These are phyloP conservation scores for Xylaria palmicola DNA, from an alignment of 495 filamentous ascomycete genomes.

Conservation along the genomic window DNA sequence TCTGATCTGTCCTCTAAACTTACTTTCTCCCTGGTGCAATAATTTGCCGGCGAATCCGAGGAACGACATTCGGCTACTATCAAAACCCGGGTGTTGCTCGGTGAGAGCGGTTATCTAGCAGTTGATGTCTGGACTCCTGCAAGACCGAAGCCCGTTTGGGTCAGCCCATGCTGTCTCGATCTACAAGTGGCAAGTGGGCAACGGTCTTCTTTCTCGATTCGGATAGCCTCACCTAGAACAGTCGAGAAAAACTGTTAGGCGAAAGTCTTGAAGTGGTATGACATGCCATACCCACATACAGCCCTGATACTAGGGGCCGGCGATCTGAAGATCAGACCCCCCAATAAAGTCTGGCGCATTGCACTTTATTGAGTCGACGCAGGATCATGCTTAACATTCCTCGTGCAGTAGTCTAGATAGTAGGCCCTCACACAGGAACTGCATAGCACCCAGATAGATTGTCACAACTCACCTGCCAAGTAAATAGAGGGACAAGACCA, in stretches of 20 bases:
- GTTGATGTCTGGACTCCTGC: not conserved
- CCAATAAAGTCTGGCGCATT: not conserved
- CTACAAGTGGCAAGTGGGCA: slow-evolving; percentile 3
- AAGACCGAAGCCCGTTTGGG: not conserved
- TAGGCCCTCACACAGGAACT: not conserved
- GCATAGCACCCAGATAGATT: no score
- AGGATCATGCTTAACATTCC: slow-evolving; percentile 9
- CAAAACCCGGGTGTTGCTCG: not conserved
- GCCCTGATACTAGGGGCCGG: not conserved
- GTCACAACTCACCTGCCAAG: not conserved
- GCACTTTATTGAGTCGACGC: not conserved
- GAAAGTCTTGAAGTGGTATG: not conserved
- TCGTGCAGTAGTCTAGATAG: not conserved
- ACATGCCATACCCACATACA: not conserved
- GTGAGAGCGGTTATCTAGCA: not conserved
- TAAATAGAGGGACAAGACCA: not conserved
- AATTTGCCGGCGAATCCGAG: not conserved
- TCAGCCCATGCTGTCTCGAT: not conserved
- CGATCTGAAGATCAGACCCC: not conserved
- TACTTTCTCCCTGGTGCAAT: not conserved
- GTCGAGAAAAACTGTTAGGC: not conserved
- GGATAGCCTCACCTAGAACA: not conserved
- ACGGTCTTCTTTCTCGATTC: slow-evolving; percentile 3
- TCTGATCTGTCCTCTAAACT: not conserved
- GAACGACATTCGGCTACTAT: not conserved